phyloP scores from a whole-genome alignment of 306 rosid species.

The Trichosanthes truncata region DNA sequence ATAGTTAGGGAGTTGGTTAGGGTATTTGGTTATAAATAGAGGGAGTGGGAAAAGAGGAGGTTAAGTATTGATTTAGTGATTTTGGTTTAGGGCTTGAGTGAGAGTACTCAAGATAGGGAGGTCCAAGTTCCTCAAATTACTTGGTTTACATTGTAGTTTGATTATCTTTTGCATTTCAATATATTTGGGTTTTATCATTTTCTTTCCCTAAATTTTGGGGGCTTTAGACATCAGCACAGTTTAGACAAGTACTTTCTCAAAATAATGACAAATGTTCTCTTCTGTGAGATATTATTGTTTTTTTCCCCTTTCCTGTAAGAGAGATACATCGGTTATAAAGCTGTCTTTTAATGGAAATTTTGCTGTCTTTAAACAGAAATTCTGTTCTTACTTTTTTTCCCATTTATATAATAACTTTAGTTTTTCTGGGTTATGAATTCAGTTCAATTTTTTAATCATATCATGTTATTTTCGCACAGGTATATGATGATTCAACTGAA shows the following conservation, averaged over 20 bases:
- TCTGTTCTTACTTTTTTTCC: neutral
- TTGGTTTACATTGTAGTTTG: no score
- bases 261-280: neutral
- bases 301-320: neutral
- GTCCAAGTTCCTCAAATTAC: no score
- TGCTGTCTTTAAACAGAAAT: neutral
- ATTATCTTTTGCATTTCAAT: no score
- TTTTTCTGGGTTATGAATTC: neutral
- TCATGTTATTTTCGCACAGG: conserved; percentile 26
- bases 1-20: no score
- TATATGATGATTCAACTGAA: conserved; percentile 95
- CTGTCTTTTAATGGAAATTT: neutral
- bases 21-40: no score
- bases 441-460: neutral
- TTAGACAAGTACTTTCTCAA: neutral
- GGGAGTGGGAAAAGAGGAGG: no score
- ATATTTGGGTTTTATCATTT: no score
- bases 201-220: neutral
- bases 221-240: neutral
- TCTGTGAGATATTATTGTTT: neutral
- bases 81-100: no score
- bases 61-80: no score
- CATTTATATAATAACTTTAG: neutral
- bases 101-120: no score
- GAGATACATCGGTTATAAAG: neutral